These are phyloP conservation scores for Lachnellula subtilissima DNA, from an alignment of 2,329 filamentous ascomycete genomes.

Conservation along the genomic window DNA sequence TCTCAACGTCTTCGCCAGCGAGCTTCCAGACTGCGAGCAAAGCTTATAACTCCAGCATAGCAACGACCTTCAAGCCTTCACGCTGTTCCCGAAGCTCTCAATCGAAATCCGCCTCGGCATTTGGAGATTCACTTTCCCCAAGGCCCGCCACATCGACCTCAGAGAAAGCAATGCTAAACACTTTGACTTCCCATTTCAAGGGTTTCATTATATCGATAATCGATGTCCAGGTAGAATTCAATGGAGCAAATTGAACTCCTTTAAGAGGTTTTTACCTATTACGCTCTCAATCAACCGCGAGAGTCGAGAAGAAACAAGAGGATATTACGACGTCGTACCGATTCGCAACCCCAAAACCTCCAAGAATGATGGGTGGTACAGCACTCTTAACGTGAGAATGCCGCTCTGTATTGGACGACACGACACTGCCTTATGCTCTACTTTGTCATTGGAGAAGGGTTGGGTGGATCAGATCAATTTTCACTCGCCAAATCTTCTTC, in stretches of 20 bases:
- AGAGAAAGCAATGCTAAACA: not conserved
- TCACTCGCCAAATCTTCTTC: no score
- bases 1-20: not conserved
- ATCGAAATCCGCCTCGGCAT: not conserved
- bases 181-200: not conserved
- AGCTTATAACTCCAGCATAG: not conserved
- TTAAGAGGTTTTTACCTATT: not conserved
- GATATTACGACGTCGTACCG: not conserved
- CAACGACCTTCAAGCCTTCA: not conserved
- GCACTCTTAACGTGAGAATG: not conserved
- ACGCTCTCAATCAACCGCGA: not conserved
- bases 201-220: rapidly evolving
- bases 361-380: not conserved
- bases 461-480: no score
- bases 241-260: not conserved
- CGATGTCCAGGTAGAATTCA: not conserved
- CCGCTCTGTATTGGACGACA: not conserved
- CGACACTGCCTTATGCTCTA: no score
- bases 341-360: not conserved
- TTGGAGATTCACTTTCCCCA: not conserved
- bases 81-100: not conserved
- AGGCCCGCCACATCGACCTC: not conserved
- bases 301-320: not conserved
- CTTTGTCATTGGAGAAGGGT: no score
- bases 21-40: not conserved